Evolutionary conservation across 2,329 filamentous ascomycete species (phyloP), one percentile per base, ranked within the genome.

Genomic region (Epichloe brachyelytri): DNA sequence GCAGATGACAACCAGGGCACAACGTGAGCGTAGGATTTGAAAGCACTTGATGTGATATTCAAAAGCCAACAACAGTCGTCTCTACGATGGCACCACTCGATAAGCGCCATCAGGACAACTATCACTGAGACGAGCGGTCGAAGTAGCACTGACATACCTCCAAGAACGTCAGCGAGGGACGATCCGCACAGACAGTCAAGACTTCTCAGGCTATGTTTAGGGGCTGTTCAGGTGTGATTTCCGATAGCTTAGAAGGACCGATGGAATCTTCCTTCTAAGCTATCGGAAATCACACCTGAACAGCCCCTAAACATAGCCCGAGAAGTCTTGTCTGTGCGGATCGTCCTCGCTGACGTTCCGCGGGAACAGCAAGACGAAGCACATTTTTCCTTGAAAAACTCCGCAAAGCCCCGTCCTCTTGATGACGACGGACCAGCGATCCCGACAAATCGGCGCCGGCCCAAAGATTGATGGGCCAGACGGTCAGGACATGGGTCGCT

Each of bases 391-490:
- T 30, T 30, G 30, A 30, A 30, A 30, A 30, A 11, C 30, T 30
- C 30, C 8, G 30, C 30, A 30, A 30, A 30, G 3, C 8, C 3
- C 8, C 8, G 10, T 30, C 26, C 26, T 30, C 30, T 10, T 30
- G 10, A 30, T 11, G 26, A 30, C 26, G 30, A 30, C 19, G 12
- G 43, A 37, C 40, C 15, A 43, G 36, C 50, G 14, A 48, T 37
- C 48, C 50, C 45, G 45, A 51, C 50, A 48, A 51, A 51, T 51
- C 45, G 50, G 50, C 45, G 48, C 39, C 45, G 33, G 41, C 17
- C 48, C 48, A 36, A 51, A 47, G 20, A 22, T 38, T 40, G 34
- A 47, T 40, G 50, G 44, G 38, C 38, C 30, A 10, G 20, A 15
- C 43, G 43, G 47, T 33, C 26, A 50, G 38, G 37, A 47, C 47